These are phyloP conservation scores for Cardamine chenopodiifolia DNA, from an alignment of 345 rosid species.

Conservation along the genomic window DNA sequence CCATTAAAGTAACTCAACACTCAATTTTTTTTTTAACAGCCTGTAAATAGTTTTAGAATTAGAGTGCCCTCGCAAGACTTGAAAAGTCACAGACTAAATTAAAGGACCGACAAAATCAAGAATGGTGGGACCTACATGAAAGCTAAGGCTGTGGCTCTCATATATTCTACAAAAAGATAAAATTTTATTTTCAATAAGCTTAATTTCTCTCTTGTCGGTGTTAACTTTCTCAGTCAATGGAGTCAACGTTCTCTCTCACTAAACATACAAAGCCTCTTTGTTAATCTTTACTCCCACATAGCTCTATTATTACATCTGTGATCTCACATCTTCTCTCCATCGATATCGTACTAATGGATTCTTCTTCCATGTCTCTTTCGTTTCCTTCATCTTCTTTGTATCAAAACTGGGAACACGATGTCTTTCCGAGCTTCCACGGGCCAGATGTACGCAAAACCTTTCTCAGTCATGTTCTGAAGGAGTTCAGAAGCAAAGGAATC, in stretches of 20 bases:
- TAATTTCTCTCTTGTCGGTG: too few relatives aligned
- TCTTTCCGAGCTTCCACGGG: constrained; percentile 1
- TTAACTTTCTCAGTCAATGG: background rate
- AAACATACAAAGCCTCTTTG: background rate
- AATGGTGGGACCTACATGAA: background rate
- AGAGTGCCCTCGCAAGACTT: too few relatives aligned
- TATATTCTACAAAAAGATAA: too few relatives aligned
- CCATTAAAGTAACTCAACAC: too few relatives aligned
- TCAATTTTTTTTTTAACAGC: too few relatives aligned
- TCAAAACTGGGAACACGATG: background rate
- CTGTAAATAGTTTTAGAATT: too few relatives aligned
- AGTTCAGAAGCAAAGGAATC: background rate
- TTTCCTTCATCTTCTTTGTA: background rate
- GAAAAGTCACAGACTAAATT: too few relatives aligned
- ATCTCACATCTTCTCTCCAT: background rate
- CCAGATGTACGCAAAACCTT: background rate
- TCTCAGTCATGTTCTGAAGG: background rate
- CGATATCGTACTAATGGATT: background rate
- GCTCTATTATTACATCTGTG: background rate
- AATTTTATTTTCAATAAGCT: background rate
- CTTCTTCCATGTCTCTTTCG: background rate
- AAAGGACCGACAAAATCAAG: background rate
- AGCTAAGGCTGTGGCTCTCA: too few relatives aligned
- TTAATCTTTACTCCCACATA: background rate
- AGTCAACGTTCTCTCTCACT: background rate